Conservation (phyloP, 306 rosid genomes). For the Malus asiatica region DNA sequence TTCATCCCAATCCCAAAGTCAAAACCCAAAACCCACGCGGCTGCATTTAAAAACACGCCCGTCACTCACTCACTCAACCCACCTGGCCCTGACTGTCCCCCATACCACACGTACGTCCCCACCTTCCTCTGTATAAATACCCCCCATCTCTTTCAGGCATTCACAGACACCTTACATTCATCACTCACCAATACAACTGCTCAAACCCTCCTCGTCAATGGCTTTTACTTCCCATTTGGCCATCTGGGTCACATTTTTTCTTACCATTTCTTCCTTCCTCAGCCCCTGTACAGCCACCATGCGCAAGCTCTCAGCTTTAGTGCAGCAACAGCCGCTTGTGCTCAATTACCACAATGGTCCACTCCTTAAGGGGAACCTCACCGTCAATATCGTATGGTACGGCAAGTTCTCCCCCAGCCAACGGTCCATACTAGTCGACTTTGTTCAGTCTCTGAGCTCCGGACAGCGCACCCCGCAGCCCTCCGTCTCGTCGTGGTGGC, state of each 20-base stretch:
- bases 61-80: not conserved
- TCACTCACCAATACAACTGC: not conserved
- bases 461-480: not conserved
- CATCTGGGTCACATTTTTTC: not conserved
- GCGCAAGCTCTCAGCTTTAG: conserved; percentile 16
- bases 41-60: conserved; percentile 2
- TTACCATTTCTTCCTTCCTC: not conserved
- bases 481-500: conserved; percentile 29
- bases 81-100: not conserved
- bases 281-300: conserved; percentile 1
- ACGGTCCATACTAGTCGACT: conserved; percentile 21
- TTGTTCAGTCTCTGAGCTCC: conserved; percentile 17
- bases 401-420: conserved; percentile 21
- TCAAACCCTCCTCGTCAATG: not conserved
- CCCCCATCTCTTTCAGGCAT: not conserved
- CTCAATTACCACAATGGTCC: conserved; percentile 32
- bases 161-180: not conserved
- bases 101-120: not conserved
- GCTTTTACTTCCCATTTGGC: conserved; percentile 5
- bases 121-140: not conserved
- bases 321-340: conserved; percentile 1
- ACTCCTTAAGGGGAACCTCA: conserved; percentile 20
- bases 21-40: not conserved
- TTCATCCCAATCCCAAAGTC: not conserved
- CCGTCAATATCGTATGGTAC: conserved; percentile 25